Conservation (phyloP, 441 rosid genomes). For the Pelargonium exstipulatum region DNA sequence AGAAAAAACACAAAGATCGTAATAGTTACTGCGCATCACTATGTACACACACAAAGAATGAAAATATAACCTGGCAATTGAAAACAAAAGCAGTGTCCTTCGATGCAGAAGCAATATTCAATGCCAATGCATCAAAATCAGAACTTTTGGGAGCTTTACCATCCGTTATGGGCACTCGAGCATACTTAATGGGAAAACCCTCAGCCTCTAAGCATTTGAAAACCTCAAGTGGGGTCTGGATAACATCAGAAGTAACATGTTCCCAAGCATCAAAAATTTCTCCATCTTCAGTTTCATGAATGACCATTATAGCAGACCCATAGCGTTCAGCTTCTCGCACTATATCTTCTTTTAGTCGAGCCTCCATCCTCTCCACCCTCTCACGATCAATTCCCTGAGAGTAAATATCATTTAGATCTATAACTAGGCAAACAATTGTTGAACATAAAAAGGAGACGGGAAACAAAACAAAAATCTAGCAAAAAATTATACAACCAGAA, state of each 20-base stretch:
- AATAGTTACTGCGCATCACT: conserved; percentile 12
- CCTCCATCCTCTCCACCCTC: conserved; percentile 98
- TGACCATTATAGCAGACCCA: conserved; percentile 95
- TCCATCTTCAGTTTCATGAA: conserved; percentile 84
- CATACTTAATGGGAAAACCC: conserved; percentile 84
- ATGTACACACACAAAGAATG: conserved; percentile 14
- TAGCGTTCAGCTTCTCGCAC: conserved; percentile 83
- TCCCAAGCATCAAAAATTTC: conserved; percentile 97
- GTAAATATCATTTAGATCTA: conserved; percentile 21
- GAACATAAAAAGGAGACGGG: conserved; percentile 10
- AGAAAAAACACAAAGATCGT: conserved; percentile 17
- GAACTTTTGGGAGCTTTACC: conserved; percentile 99
- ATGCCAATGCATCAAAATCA: conserved; percentile 72
- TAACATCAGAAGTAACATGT: conserved; percentile 61
- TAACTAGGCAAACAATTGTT: neutral
- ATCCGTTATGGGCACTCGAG: conserved; percentile 97
- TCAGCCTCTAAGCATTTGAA: conserved; percentile 76
- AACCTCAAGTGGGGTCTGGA: conserved; percentile 95
- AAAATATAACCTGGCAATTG: conserved; percentile 87
- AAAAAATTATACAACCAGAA: neutral
- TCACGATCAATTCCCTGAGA: conserved; percentile 90
- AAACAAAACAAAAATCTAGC: neutral
- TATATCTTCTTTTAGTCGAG: conserved; percentile 94
- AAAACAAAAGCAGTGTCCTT: conserved; percentile 89
- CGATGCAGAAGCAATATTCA: conserved; percentile 85